A percentile compares a stretch with the other conserved stretches of the same genome.
Conservation (phyloP, 345 rosid genomes). For the Hypericum perforatum region DNA sequence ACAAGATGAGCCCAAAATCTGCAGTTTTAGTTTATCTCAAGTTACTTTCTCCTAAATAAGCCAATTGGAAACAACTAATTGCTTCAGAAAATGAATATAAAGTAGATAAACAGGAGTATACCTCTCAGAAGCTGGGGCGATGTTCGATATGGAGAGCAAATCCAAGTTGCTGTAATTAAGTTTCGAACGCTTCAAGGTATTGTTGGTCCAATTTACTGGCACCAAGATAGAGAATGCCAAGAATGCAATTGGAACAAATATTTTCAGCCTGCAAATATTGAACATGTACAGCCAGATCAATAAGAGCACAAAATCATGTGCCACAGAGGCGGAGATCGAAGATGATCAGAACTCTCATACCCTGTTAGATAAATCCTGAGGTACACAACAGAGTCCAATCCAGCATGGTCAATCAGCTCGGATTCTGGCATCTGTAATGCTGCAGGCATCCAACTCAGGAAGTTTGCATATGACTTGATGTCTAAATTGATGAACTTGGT, state of each 20-base stretch:
- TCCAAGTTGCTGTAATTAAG: constrained; percentile 62
- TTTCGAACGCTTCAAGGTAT: constrained; percentile 44
- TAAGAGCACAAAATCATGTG: too few species aligned
- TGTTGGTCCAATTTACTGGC: constrained; percentile 84
- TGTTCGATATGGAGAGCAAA: constrained; percentile 81
- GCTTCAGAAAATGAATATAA: too few species aligned
- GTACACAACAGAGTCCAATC: constrained; percentile 80
- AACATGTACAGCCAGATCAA: too few species aligned
- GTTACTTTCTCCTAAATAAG: too few species aligned
- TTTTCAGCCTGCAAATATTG: constrained; percentile 52
- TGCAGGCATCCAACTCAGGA: constrained; percentile 87
- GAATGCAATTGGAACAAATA: constrained; percentile 66
- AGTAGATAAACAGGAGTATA: constrained; percentile 7
- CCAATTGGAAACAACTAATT: too few species aligned
- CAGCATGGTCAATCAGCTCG: constrained; percentile 82
- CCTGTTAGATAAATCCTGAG: constrained; percentile 78
- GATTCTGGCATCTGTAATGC: constrained; percentile 92
- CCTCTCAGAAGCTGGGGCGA: constrained; percentile 70
- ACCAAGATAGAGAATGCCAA: constrained; percentile 62
- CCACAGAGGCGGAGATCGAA: background rate
- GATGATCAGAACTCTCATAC: constrained; percentile 24
- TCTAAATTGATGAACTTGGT: constrained; percentile 73
- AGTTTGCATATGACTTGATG: constrained; percentile 53
- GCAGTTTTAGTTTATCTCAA: background rate
- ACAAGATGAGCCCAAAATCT: constrained; percentile 91